Evolutionary conservation across 164 flowering plant genomes (phyloP).

Genomic region (Nymphaea colorata): DNA sequence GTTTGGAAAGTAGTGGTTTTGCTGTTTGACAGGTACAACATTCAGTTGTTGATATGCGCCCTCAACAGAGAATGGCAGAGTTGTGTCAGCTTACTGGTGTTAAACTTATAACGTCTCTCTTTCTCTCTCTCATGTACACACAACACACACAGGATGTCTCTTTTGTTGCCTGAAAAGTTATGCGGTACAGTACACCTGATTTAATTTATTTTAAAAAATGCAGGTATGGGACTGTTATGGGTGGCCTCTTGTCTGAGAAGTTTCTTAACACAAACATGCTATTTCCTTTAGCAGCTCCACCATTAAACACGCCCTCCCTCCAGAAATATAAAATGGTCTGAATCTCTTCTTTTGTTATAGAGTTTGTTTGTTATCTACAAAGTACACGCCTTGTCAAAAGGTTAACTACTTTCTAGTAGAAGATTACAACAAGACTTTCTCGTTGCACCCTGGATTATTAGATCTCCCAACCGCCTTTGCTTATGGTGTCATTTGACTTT

Average conservation of each 20-base stretch:
- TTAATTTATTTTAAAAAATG: background rate
- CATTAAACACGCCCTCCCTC: conserved; percentile 88
- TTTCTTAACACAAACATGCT: conserved; percentile 75
- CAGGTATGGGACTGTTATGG: conserved; percentile 99
- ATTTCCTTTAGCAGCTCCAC: conserved; percentile 91
- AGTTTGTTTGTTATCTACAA: background rate
- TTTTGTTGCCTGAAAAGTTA: background rate
- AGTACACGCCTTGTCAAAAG: background rate
- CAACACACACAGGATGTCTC: too few species aligned
- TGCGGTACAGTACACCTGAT: background rate
- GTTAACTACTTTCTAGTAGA: background rate
- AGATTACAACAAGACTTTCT: too few species aligned
- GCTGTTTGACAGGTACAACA: conserved; percentile 65
- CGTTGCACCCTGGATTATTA: too few species aligned
- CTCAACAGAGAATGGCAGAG: conserved; percentile 94
- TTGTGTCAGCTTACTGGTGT: conserved; percentile 93
- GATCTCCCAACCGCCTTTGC: too few species aligned
- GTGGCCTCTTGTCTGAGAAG: conserved; percentile 89
- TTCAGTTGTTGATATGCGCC: conserved; percentile 97
- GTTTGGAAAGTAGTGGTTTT: background rate
- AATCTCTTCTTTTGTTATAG: background rate
- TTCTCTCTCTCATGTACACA: conserved; percentile 23
- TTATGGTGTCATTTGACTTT: too few species aligned
- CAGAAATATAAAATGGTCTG: conserved; percentile 94
- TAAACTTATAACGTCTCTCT: conserved; percentile 83